Base-by-base conservation (phyloP, 1,139 yeast species). In the Scheffersomyces insectosa region DNA sequence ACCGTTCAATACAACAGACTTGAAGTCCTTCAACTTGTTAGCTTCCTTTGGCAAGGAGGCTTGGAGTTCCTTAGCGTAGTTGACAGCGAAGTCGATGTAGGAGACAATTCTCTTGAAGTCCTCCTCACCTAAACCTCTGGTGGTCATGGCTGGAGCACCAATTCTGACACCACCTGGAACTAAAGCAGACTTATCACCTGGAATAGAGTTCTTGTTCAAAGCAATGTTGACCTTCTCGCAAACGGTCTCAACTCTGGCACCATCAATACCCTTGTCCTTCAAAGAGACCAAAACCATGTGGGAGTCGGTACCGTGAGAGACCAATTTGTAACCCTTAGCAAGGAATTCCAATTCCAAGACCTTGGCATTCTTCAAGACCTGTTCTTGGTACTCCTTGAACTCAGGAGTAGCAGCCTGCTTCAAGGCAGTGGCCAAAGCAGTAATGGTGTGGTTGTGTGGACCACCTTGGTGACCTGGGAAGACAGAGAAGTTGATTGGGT, bases 401-500 rank as follows among this genome's bases (percentile, higher is more conserved):
- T 89, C 97, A 44, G 95, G 96, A 42, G 95, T 81, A 47, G 84
- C 81, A 48, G 97, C 96, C 75, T 93, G 99, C 68, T 88, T 89
- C 63, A 93, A 80, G 48, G 99, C 99, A 51, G 95, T 91, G 37
- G 98, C 97, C 62, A 93, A 79, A 38, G 98, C 99, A 51, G 97
- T 85, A 65, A 93, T 93, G 57, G 98, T 93, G 76, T 93, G 98
- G 77, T 93, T 93, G 72, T 93, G 98, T 55, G 99, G 99, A 66
- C 99, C 99, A 78, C 99, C 99, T 77, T 93, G 99, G 72, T 93
- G 98, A 59, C 97, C 98, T 58, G 99, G 99, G 91, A 93, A 93
- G 51, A 93, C 98, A 8, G 97, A 90, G 70, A 93, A 93, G 82
- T 93, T 93, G 72, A 93, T 91, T 70, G 88, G 88, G 68, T 85